A percentile compares a stretch with the other conserved stretches of the same genome.
Conservation (phyloP, 2,329 filamentous ascomycete species). For the Diaporthe capsici region DNA sequence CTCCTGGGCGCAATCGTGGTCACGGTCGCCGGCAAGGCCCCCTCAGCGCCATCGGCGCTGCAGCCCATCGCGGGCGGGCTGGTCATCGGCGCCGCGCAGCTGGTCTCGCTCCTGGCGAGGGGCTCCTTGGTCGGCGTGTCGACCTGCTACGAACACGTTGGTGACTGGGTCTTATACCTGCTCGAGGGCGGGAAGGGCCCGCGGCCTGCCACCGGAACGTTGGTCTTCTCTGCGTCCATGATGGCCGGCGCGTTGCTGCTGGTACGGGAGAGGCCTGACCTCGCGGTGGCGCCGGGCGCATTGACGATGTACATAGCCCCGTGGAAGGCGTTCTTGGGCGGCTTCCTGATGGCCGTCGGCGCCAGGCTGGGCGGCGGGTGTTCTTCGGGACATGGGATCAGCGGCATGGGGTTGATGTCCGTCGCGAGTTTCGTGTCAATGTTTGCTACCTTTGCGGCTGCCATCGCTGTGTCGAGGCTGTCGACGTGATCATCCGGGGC, state of each 20-base stretch:
- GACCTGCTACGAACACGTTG: constrained; percentile 72
- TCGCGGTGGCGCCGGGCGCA: constrained; percentile 49
- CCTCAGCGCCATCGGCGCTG: constrained; percentile 52
- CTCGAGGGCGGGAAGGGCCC: constrained; percentile 48
- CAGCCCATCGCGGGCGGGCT: constrained; percentile 69
- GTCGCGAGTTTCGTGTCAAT: constrained; percentile 75
- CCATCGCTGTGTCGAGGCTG: constrained; percentile 25
- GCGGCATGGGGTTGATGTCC: constrained; percentile 74
- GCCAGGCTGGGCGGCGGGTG: constrained; percentile 76
- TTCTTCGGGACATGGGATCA: constrained; percentile 78
- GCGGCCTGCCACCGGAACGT: constrained; percentile 55
- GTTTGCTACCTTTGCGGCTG: constrained; percentile 64
- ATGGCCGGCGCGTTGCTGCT: constrained; percentile 59
- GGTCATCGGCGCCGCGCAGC: constrained; percentile 70
- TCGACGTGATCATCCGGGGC: background rate
- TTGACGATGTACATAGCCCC: constrained; percentile 51
- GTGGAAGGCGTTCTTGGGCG: constrained; percentile 63
- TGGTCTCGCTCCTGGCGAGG: constrained; percentile 67
- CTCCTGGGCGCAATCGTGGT: constrained; percentile 58
- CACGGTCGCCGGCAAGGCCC: constrained; percentile 54
- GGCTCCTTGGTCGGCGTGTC: constrained; percentile 72
- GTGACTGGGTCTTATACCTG: constrained; percentile 65
- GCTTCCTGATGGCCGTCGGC: constrained; percentile 70
- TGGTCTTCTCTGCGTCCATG: constrained; percentile 68
- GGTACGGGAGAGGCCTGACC: constrained; percentile 51